Evolutionary conservation across 2,329 filamentous ascomycete species (phyloP).

Genomic region (Cladosporium sp.): DNA sequence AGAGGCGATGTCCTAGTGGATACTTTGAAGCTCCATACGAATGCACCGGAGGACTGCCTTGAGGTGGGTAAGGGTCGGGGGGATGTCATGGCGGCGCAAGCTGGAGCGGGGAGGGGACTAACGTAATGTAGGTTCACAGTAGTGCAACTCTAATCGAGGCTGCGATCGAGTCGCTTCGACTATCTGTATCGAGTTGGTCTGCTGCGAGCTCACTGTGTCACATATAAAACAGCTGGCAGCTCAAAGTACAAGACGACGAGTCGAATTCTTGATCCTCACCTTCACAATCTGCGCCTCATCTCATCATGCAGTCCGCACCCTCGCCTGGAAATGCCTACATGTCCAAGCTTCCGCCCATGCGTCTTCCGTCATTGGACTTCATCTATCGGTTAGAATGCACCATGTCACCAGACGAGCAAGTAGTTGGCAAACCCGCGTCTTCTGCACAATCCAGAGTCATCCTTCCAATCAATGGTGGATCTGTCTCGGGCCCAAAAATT

Average conservation of each 20-base stretch:
- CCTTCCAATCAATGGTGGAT: slow-evolving; percentile 27
- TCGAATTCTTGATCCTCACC: background rate
- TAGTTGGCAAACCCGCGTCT: slow-evolving; percentile 24
- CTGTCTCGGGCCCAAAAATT: slow-evolving; percentile 26
- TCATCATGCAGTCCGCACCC: background rate
- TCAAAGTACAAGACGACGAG: background rate
- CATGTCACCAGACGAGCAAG: slow-evolving; percentile 24
- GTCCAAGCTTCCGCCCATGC: slow-evolving; percentile 18
- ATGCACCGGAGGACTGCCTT: background rate
- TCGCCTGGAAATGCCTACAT: background rate
- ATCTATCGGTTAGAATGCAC: slow-evolving; percentile 29
- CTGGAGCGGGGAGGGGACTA: background rate
- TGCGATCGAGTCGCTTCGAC: background rate
- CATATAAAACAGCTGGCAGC: slow-evolving; percentile 5
- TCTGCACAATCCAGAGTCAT: slow-evolving; percentile 22
- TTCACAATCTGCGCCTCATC: background rate
- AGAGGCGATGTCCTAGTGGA: background rate
- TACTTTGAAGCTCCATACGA: background rate
- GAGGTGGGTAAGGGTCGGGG: background rate
- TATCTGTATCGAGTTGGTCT: slow-evolving; percentile 3
- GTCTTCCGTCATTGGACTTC: slow-evolving; percentile 26
- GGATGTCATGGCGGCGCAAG: background rate
- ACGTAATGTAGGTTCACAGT: background rate
- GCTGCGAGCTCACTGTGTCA: background rate
- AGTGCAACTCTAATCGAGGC: background rate